Percentiles rank a stretch among this genome's conserved stretches.
These are phyloP conservation scores for Sphaerulina musiva DNA, from an alignment of 2,329 filamentous ascomycete genomes.

Conservation along the genomic window DNA sequence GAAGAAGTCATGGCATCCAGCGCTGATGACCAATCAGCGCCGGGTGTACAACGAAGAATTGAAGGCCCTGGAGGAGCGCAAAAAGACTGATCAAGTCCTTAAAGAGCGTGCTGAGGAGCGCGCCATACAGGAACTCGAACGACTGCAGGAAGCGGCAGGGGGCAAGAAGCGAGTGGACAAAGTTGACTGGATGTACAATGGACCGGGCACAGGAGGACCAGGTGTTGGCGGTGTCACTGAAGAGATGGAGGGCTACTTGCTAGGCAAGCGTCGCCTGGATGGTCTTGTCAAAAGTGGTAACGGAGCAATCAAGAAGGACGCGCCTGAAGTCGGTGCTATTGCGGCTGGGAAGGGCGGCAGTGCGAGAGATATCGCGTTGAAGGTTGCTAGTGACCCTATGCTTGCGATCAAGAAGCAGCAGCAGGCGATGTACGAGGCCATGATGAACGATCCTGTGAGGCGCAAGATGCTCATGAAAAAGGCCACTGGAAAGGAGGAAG, in stretches of 20 bases:
- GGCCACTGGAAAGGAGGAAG: conserved; percentile 33
- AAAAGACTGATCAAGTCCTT: conserved; percentile 81
- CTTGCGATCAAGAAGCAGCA: conserved; percentile 91
- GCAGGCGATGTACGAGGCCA: conserved; percentile 45
- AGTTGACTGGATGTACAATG: conserved; percentile 98
- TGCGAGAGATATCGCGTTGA: conserved; percentile 70
- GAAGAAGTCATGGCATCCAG: conserved; percentile 88
- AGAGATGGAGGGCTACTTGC: conserved; percentile 86
- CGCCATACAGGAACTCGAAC: conserved; percentile 83
- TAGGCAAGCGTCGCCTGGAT: conserved; percentile 90
- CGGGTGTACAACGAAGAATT: conserved; percentile 88
- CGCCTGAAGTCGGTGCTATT: conserved; percentile 47
- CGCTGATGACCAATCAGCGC: conserved; percentile 81
- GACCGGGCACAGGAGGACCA: conserved; percentile 68
- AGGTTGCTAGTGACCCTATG: conserved; percentile 85
- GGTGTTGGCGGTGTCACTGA: conserved; percentile 61
- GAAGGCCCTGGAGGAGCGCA: conserved; percentile 88
- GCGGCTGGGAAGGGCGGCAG: conserved; percentile 61
- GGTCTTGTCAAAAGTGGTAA: conserved; percentile 74
- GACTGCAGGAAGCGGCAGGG: conserved; percentile 80
- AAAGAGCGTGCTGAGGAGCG: conserved; percentile 93
- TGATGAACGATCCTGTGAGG: conserved; percentile 71
- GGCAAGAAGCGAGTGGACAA: conserved; percentile 72
- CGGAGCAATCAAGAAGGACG: conserved; percentile 69
- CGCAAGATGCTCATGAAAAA: conserved; percentile 57